Evolutionary conservation across 345 rosid genomes (phyloP), one percentile per base, ranked within the genome.

Genomic region (Limnanthes douglasii): DNA sequence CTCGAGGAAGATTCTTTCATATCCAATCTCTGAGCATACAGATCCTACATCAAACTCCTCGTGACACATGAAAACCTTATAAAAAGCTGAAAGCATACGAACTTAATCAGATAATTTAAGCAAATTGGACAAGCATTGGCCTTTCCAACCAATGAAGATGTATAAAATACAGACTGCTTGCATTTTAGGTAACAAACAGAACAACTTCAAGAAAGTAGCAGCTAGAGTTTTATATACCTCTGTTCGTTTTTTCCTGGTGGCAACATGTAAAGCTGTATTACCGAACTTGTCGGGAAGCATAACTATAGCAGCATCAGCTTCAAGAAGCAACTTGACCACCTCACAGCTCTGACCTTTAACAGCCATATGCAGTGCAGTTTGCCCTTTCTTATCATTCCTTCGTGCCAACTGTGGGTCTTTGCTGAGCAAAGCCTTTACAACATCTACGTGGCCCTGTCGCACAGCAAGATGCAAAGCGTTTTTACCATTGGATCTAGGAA

Each of bases 331-430:
- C 56, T 61, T 77, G 41, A 90, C 98, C 39, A 90, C 98, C 47
- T 80, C 88, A 12, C 77, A 61, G 55, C 58, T 90, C 57, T 77
- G 90, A 10, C 96, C 96, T 66, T 73, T 90, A 10, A 90, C 93
- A 44, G 98, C 96, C 98, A 80, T 72, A 54, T 90, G 98, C 59
- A 84, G 58, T 13, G 93, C 86, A 18, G 95, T 90, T 61, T 90
- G 95, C 37, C 98, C 94, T 62, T 80, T 90, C 70, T 65, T 84
- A 59, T 90, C 98, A 16, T 76, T 57, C 65, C 96, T 69, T 25
- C 94, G 69, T 2, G 96, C 98, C 54, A 90, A 46, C 29, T 80
- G 98, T 8, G 86, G 54, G 66, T 90, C 98, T 59, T 75, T 77
- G 39, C 32, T 43, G 0, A 90, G 76, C 50, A 90, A 61, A 37